Evolutionary conservation across 1,139 yeast species (phyloP), one percentile per base, ranked within the genome.

Genomic region (Candida dubliniensis): DNA sequence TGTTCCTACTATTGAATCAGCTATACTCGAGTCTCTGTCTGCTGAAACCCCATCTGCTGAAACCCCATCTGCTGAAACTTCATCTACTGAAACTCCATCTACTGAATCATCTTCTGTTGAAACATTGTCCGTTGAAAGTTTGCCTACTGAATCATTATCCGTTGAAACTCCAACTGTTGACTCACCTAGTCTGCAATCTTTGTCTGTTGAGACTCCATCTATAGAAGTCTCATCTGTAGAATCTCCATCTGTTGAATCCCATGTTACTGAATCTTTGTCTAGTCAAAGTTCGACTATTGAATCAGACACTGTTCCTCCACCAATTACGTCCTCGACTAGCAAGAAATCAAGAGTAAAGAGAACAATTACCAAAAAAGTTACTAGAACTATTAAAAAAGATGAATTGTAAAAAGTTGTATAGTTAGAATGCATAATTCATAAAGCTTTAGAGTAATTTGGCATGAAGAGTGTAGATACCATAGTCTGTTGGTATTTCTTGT

Each of bases 321-420:
- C 40, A 18, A 18, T 18, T 5, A 18, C 23, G 5, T 18, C 23
- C 5, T 3, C 23, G 5, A 18, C 5, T 18, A 18, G 5, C 23
- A 18, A 18, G 23, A 18, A 18, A 25, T 12, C 45, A 23, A 38
- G 31, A 27, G 23, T 38, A 18, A 45, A 25, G 13, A 47, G 34
- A 35, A 36, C 30, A 14, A 31, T 31, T 13, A 45, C 49, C 10
- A 47, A 32, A 40, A 42, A 43, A 33, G 42, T 44, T 18, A 50
- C 50, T 15, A 48, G 38, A 44, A 47, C 49, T 6, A 32, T 47
- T n/a, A 43, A 23, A 36, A 50, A 50, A 38, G 53, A 50, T 45
- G 53, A 50, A 40, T 48, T 50, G 35, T 50, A 43, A 36, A 6
- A 12, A 18, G 11, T 11, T 27, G 27, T 11, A 24, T n/a, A 40